Base-by-base conservation (phyloP, 345 rosid genomes). In the Dipteronia dyeriana region DNA sequence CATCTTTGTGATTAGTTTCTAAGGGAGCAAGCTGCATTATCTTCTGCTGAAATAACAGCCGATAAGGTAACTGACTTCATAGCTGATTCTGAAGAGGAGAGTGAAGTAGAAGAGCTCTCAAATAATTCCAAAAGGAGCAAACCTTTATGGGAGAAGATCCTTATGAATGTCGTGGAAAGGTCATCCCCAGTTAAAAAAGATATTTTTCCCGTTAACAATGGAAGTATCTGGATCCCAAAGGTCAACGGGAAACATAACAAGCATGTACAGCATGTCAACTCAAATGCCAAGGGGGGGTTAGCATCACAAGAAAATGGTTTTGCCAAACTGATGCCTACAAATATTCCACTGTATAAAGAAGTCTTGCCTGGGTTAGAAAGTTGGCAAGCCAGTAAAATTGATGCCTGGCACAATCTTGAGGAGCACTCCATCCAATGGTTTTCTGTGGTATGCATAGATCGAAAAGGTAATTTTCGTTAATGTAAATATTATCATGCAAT, bases 351-450 rank as follows among this genome's bases (percentile, higher is more conserved):
- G 41, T 86, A 86, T 80, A 86, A 88, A 81, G 98, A 96, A 79
- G 97, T 96, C 66, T 85, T 91, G 86, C 97, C 95, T 20, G 92
- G 97, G 60, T 82, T 92, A 65, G 93, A 92, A 74, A 87, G 91
- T 83, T 96, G 99, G 99, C 95, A 86, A 80, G 88, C 91, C 67
- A 86, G 91, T 89, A 96, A 91, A 85, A 86, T 96, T 82, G 91
- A 91, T 45, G 70, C 90, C 62, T 96, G 99, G 99, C 97, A 96
- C 83, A 93, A 86, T 89, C 89, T 83, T 59, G 97, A 92, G 82
- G 98, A 97, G 73, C 97, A 92, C 77, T 91, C 97, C 63, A 86
- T 96, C 75, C 97, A 87, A 10, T 96, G 99, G 99, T 85, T 96
- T 72, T 89, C 86, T 79, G 95, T 96, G 51, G 94, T 90, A 67